Evolutionary conservation across 495 filamentous ascomycete species (phyloP).

Genomic region (Cercophora scortea): DNA sequence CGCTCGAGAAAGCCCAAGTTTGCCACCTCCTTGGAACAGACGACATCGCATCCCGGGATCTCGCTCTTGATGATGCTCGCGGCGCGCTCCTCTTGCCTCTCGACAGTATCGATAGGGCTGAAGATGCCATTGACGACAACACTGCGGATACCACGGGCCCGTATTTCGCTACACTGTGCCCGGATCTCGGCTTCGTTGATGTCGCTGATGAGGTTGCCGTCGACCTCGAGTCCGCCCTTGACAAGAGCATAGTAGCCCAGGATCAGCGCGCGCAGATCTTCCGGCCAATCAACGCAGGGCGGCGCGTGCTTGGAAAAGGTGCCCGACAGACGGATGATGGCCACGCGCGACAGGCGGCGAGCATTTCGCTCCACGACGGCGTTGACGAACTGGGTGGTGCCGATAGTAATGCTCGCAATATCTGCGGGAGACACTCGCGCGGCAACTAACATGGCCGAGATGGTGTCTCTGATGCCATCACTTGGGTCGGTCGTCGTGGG

Average conservation of each 20-base stretch:
- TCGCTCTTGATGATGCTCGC: conserved; percentile 34
- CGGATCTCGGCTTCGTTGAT: conserved; percentile 40
- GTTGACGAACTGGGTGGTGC: conserved; percentile 59
- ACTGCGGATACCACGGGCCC: conserved; percentile 34
- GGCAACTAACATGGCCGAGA: conserved; percentile 33
- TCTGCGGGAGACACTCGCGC: conserved; percentile 23
- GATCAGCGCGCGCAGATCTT: conserved; percentile 37
- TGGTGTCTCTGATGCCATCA: conserved; percentile 43
- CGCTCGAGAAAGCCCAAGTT: conserved; percentile 47
- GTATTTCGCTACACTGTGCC: conserved; percentile 32
- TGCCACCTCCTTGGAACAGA: conserved; percentile 41
- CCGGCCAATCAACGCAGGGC: conserved; percentile 44
- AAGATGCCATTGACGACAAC: conserved; percentile 54
- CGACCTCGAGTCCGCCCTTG: conserved; percentile 43
- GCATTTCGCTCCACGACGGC: conserved; percentile 52
- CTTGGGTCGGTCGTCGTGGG: conserved; percentile 52
- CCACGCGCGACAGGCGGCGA: conserved; percentile 42
- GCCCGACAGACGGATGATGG: conserved; percentile 46
- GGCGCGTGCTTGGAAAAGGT: conserved; percentile 47
- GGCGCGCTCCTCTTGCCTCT: conserved; percentile 41
- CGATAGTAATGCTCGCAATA: conserved; percentile 51
- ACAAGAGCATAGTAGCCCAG: conserved; percentile 37
- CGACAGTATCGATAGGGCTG: conserved; percentile 45
- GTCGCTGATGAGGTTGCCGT: conserved; percentile 38
- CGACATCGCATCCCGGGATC: conserved; percentile 39